Base-by-base conservation (phyloP, 2,329 filamentous ascomycete species). In the Trichoderma polysporum region DNA sequence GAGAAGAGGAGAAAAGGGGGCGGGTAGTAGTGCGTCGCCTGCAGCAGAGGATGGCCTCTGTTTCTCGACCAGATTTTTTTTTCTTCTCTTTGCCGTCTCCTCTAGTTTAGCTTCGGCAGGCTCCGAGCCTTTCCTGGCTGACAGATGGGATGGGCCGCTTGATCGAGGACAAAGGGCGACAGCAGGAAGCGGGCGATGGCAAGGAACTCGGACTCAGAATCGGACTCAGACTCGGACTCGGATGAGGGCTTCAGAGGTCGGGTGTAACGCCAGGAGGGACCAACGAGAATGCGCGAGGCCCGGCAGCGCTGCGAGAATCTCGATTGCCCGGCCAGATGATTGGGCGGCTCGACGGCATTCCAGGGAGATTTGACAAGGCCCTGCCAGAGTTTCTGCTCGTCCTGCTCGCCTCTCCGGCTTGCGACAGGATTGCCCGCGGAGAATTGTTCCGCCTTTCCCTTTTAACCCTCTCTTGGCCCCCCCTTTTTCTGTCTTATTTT, bases 361-460 rank as follows among this genome's bases (percentile, higher is more conserved):
- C 50, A 64, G 60, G 50, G 50, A 54, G 29, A 33, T 33, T 49
- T 12, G 50, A 45, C 58, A 50, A 39, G 45, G 31, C 58, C 57
- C 47, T 29, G 41, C n/a, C 27, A 15, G 39, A 10, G n/a, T 13
- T 33, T 35, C 41, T 60, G 29, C 41, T 31, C 56, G 45, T 47
- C 58, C 35, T 33, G 35, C 29, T 54, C 45, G 33, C 35, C 17
- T 25, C 59, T 45, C 17, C 59, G 47, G 49, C 33, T 53, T 45
- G 60, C 50, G 60, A 47, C 57, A 58, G 17, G 27, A 10, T 13
- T 17, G 8, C 39, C 22, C n/a, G 19, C 60, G 60, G 60, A 64
- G 60, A 64, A 64, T 64, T 64, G 60, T 64, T 64, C 50, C 50
- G 50, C 60, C 60, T 56, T 64, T 64, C 37, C 50, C 60, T 22